Evolutionary conservation across 139 green algal genomes (phyloP).

Genomic region (Tetradesmus obliquus): DNA sequence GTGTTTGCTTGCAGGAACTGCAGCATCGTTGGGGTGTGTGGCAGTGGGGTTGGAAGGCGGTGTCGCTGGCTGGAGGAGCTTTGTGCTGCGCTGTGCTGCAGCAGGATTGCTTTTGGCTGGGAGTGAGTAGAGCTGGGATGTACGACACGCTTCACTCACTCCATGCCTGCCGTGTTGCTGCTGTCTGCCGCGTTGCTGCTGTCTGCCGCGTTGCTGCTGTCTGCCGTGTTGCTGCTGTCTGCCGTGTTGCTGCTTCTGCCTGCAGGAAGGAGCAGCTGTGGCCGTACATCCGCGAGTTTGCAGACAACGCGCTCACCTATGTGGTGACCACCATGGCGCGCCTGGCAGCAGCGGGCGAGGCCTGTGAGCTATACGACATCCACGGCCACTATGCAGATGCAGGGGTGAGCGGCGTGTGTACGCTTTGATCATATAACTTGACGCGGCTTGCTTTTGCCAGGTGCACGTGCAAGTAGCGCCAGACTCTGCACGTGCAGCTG

Average conservation of each 20-base stretch:
- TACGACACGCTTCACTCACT: background rate
- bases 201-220: background rate
- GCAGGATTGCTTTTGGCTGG: too few relatives aligned
- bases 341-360: conserved; percentile 65
- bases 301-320: conserved; percentile 83
- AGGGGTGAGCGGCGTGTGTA: conserved; percentile 60
- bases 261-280: conserved; percentile 91
- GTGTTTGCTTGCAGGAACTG: conserved; percentile 9
- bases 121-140: too few relatives aligned
- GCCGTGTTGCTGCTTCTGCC: background rate
- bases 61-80: too few relatives aligned
- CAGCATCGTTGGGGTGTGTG: background rate
- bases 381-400: conserved; percentile 90
- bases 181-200: background rate
- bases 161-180: background rate
- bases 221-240: background rate
- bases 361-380: conserved; percentile 72
- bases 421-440: background rate
- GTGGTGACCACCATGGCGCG: conserved; percentile 64
- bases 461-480: too few relatives aligned
- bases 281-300: conserved; percentile 94
- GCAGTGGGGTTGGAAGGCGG: background rate
- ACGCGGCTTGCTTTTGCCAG: too few relatives aligned
- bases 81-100: too few relatives aligned
- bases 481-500: too few relatives aligned